Evolutionary conservation across 2,329 filamentous ascomycete genomes (phyloP), one percentile per base, ranked within the genome.

Genomic region (Stagonosporopsis tanaceti): DNA sequence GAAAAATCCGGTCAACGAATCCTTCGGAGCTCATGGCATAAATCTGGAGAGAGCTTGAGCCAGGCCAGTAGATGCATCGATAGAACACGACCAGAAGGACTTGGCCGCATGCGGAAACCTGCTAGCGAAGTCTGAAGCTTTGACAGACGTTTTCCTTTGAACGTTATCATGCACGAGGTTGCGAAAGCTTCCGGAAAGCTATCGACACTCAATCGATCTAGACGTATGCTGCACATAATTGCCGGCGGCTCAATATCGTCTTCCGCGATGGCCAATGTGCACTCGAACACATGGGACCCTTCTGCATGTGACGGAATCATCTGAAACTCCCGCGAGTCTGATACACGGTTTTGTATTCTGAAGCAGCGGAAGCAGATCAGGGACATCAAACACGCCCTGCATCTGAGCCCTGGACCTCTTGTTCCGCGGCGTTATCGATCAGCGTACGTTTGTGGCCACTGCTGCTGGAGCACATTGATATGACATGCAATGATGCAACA

Each of bases 251-350:
- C 53, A 64, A 57, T 59, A 42, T 60, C 60, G 51, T 57, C 47
- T 50, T 47, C 64, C 54, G 53, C 56, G 28, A 59, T 53, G 60
- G 46, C 45, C 51, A 25, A 53, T 47, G 41, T 53, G 56, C 39
- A 44, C 28, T 55, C 50, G 51, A 34, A 34, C 39, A 46, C 54
- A 62, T 57, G 58, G 63, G 57, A 59, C 51, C 28, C 58, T 57
- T 59, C 46, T 64, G 58, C 62, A 65, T 64, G 63, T 65, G 63
- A 65, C 65, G 57, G 66, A 65, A 69, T 44, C 60, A 70, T 61
- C 54, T 74, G 73, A 75, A 76, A 76, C 73, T 70, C 55, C 65
- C 65, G 69, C 59, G 51, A 62, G 32, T 64, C 66, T 75, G 72
- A 74, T 67, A 76, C 73, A 68, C 57, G 60, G 48, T 47, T 60